These are phyloP conservation scores for Coemansia sp. DNA, from an alignment of 192 early-diverging fungal species.

Conservation along the genomic window DNA sequence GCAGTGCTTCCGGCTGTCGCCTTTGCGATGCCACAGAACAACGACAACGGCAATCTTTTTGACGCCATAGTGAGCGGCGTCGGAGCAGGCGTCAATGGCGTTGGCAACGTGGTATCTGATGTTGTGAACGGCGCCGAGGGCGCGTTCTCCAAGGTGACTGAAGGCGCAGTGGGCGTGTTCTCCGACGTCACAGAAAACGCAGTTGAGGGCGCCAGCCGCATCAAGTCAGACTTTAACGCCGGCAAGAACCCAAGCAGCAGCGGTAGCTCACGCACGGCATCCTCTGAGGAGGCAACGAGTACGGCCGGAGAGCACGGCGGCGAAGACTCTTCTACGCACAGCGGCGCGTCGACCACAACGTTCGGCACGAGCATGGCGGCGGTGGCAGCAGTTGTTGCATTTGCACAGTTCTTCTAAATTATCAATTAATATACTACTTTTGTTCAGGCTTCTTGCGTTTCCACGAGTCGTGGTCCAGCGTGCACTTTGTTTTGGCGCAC, in stretches of 20 bases:
- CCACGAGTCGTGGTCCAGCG: conserved; percentile 39
- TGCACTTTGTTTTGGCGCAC: conserved; percentile 42
- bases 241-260: conserved; percentile 14
- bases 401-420: conserved; percentile 31
- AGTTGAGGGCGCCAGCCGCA: conserved; percentile 15
- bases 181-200: conserved; percentile 8
- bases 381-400: conserved; percentile 13
- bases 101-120: conserved; percentile 12
- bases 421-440: too few species aligned
- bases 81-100: conserved; percentile 5
- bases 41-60: conserved; percentile 10
- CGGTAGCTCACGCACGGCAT: not conserved
- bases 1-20: conserved; percentile 16
- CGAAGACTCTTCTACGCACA: not conserved
- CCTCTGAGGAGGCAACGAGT: too few species aligned
- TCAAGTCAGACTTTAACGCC: conserved; percentile 38
- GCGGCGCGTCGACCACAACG: not conserved
- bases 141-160: conserved; percentile 7
- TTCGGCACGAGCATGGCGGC: conserved; percentile 14
- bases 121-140: not conserved
- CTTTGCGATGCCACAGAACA: conserved; percentile 17
- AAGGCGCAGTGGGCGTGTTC: conserved; percentile 16
- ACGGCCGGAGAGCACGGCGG: not conserved
- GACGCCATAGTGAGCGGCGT: conserved; percentile 22
- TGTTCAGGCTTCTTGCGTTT: conserved; percentile 18